Conservation (phyloP, 345 rosid genomes). For the Stellera chamaejasme region DNA sequence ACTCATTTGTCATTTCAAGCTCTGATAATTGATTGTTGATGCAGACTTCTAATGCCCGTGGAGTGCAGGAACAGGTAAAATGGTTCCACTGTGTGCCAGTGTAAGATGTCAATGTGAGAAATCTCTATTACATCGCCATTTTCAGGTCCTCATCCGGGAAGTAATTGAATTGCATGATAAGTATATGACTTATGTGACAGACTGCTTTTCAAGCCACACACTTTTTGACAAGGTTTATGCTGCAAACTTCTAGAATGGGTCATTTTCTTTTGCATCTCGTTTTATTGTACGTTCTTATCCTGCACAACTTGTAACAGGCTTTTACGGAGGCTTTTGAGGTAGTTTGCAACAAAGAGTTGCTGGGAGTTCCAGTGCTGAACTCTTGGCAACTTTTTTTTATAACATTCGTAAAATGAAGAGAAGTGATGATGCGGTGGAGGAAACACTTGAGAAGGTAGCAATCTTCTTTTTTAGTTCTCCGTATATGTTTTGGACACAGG, state of each 20-base stretch:
- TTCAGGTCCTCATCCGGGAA: slow-evolving; percentile 59
- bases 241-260: background rate
- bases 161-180: slow-evolving; percentile 63
- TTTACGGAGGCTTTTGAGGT: slow-evolving; percentile 66
- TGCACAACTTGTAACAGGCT: slow-evolving; percentile 28
- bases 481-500: no score
- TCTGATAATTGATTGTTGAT: slow-evolving; percentile 8
- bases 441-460: no score
- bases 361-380: slow-evolving; percentile 59
- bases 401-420: no score
- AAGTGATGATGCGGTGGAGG: no score
- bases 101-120: background rate
- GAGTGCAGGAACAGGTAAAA: slow-evolving; percentile 69
- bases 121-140: slow-evolving; percentile 7
- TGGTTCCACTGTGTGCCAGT: background rate
- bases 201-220: slow-evolving; percentile 55
- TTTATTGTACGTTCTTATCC: background rate
- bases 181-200: slow-evolving; percentile 42
- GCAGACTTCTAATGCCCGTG: slow-evolving; percentile 55
- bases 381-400: slow-evolving; percentile 58
- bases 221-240: slow-evolving; percentile 50
- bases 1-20: slow-evolving; percentile 2
- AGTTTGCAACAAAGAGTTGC: slow-evolving; percentile 56
- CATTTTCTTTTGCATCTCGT: background rate
- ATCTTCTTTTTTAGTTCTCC: no score